Conservation (phyloP, 129 eudicot species). For the Calendula officinalis region DNA sequence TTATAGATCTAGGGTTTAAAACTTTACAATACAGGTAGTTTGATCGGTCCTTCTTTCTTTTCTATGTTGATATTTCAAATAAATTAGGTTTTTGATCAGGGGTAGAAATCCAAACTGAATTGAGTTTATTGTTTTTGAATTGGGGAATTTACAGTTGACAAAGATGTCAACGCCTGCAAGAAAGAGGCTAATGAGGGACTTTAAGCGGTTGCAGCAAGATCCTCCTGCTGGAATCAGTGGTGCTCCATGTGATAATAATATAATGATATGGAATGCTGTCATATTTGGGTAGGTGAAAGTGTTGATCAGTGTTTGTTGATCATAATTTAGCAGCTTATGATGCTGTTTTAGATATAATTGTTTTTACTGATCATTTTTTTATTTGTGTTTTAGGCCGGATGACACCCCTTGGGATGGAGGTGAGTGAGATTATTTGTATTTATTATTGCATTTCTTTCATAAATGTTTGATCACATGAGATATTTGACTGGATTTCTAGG, state of each 20-base stretch:
- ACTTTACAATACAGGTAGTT: neutral
- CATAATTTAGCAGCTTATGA: neutral
- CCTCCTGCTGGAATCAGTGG: slow-evolving; percentile 95
- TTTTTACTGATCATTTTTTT: neutral
- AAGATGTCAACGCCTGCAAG: slow-evolving; percentile 85
- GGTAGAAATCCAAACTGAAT: slow-evolving; percentile 17
- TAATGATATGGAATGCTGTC: slow-evolving; percentile 91
- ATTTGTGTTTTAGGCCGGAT: slow-evolving; percentile 62
- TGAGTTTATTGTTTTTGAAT: slow-evolving; percentile 25
- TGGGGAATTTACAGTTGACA: slow-evolving; percentile 30
- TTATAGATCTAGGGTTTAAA: slow-evolving; percentile 38
- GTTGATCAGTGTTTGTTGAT: slow-evolving; percentile 10
- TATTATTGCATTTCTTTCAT: no score
- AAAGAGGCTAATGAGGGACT: slow-evolving; percentile 89
- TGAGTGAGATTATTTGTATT: slow-evolving; percentile 24
- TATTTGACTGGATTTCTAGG: no score
- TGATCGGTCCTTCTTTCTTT: neutral
- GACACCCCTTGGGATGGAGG: slow-evolving; percentile 95
- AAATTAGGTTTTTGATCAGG: neutral
- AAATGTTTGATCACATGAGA: no score
- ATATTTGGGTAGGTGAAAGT: slow-evolving; percentile 64
- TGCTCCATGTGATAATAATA: slow-evolving; percentile 82
- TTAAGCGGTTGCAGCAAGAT: slow-evolving; percentile 81
- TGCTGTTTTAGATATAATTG: slow-evolving; percentile 8
- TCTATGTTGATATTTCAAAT: neutral